Evolutionary conservation across 164 flowering plant genomes (phyloP).

Genomic region (Tinospora cordifolia): DNA sequence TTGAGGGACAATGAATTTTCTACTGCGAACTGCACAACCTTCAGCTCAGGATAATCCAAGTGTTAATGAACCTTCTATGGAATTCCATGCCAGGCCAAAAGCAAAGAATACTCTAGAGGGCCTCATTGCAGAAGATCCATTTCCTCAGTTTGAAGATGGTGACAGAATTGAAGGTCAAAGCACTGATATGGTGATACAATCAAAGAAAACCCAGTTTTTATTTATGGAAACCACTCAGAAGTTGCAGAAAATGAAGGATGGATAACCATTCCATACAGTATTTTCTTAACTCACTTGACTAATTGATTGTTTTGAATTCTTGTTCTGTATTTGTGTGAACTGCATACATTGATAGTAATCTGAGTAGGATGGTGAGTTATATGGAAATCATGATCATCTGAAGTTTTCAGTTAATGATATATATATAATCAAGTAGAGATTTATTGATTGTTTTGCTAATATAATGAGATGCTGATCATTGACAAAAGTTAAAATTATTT

Average conservation of each 20-base stretch:
- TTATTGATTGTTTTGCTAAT: no score
- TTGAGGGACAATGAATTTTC: constrained; percentile 59
- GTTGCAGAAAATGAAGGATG: constrained; percentile 83
- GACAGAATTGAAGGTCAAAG: constrained; percentile 28
- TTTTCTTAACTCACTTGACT: constrained; percentile 8
- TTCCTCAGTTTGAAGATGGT: constrained; percentile 29
- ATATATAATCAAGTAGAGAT: no score
- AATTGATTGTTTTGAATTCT: no score
- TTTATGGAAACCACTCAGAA: constrained; percentile 39
- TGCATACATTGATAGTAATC: no score
- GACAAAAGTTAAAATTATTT: no score
- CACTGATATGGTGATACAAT: constrained; percentile 19
- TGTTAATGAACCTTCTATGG: constrained; percentile 25
- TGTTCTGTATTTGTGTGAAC: no score
- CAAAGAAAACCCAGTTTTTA: constrained; percentile 23
- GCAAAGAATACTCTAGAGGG: constrained; percentile 53
- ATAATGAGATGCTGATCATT: no score
- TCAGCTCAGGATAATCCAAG: constrained; percentile 31
- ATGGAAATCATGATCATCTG: no score
- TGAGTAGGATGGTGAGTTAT: no score
- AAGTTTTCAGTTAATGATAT: no score
- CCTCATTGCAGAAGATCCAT: constrained; percentile 68
- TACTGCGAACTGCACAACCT: constrained; percentile 47
- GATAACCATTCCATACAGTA: constrained; percentile 78
- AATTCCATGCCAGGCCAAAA: constrained; percentile 19